phyloP scores from a whole-genome alignment of 1,284 basidiomycete species.

The Cryptococcus deneoformans region DNA sequence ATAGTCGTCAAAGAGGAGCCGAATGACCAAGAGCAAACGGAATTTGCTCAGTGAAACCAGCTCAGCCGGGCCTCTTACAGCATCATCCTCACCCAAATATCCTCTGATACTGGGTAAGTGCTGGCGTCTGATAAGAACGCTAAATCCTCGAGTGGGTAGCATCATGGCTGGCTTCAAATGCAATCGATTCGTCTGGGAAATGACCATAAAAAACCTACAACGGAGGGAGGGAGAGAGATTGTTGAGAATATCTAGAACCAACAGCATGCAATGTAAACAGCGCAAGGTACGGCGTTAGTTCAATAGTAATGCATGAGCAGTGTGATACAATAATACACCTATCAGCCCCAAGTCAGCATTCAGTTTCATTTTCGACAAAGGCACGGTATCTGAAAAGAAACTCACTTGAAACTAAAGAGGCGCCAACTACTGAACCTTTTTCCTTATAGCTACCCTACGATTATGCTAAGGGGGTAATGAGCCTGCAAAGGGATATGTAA shows the following conservation, averaged over 20 bases:
- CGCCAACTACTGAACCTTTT: not conserved
- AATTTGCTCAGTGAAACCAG: constrained; percentile 11
- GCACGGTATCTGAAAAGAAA: no score
- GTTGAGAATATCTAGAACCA: no score
- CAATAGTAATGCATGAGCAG: constrained; percentile 1
- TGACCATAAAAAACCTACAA: no score
- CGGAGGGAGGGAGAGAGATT: no score
- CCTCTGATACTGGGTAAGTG: constrained; percentile 13
- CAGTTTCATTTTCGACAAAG: not conserved
- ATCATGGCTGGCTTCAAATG: constrained; percentile 31
- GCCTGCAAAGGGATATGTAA: constrained; percentile 52
- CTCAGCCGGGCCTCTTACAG: constrained; percentile 44
- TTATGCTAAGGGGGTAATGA: constrained; percentile 84
- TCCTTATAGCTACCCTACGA: not conserved
- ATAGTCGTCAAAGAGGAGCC: no score
- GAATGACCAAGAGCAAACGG: not conserved
- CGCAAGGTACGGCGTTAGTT: not conserved
- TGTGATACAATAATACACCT: constrained; percentile 2
- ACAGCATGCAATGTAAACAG: no score
- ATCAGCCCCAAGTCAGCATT: not conserved
- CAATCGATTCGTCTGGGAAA: no score
- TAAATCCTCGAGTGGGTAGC: constrained; percentile 34
- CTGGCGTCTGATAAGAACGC: constrained; percentile 18
- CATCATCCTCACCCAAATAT: constrained; percentile 25
- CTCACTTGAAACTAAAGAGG: no score